Base-by-base conservation (phyloP, 495 filamentous ascomycete species). In the Aspergillus conjunctus region DNA sequence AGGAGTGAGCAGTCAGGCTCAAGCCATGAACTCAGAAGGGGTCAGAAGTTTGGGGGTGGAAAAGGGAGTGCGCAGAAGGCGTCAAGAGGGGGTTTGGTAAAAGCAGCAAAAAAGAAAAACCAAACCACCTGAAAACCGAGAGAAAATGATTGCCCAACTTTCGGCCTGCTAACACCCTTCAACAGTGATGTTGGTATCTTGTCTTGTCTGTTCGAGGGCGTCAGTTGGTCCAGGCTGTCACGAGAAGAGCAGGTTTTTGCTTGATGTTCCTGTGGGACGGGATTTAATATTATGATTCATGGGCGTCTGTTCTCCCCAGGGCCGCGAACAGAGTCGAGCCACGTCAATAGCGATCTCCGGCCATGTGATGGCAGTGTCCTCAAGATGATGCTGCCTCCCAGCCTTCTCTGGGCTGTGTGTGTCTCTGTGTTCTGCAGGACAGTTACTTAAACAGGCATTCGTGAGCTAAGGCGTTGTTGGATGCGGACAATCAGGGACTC, bases 271-370 rank as follows among this genome's bases (percentile, higher is more conserved):
- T 57, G 61, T 59, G 33, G 61, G 62, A 64, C 61, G 56, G 62
- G 30, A 62, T 50, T 49, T 49, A 26, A 26, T 26, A 26, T 26
- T 26, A 26, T 26, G 2, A 26, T 26, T 26, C 26, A 26, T 26
- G 5, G 26, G 5, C 26, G 26, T 26, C 26, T 30, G 50, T 34
- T 48, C 26, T 26, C 56, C 5, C 22, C 26, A 51, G 33, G 54
- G 51, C 56, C 21, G 50, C 66, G 66, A 68, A 68, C 62, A 51
- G 66, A 68, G 54, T 61, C 46, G 43, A 60, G 66, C 63, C 66
- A 68, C 66, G 66, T 68, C 66, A 61, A 61, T 26, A 26, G 26
- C 63, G 51, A 39, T 46, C 53, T 20, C 34, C 4, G 51, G 33
- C 66, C 66, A 66, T 65, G 66, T 68, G 66, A 68, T 61, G 45